Percentiles rank a stretch among this genome's conserved stretches.
Evolutionary conservation across 768 basidiomycete species (phyloP).

Genomic region (Auricularia cornea): DNA sequence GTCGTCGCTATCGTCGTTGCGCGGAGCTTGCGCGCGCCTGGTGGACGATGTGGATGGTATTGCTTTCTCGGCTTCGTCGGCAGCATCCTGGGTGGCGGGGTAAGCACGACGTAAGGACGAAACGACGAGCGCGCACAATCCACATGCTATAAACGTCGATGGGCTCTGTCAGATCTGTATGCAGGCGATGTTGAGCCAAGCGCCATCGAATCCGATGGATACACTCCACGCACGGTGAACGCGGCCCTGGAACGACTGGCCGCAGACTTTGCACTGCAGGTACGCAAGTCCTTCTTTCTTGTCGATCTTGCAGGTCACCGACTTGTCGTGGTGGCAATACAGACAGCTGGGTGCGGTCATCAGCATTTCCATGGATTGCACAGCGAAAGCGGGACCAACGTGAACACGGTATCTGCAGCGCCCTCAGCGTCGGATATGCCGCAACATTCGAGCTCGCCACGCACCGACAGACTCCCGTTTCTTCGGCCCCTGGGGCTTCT

Average conservation of each 20-base stretch:
- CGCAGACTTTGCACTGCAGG: constrained; percentile 75
- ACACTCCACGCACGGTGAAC: constrained; percentile 60
- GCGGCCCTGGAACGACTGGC: constrained; percentile 82
- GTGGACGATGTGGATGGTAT: not conserved
- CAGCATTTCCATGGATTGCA: too few relatives aligned
- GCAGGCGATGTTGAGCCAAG: constrained; percentile 11
- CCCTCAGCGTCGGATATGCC: not conserved
- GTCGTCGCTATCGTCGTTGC: not conserved
- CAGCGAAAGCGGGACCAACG: constrained; percentile 3
- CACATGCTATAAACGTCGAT: constrained; percentile 88
- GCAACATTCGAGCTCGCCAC: constrained; percentile 13
- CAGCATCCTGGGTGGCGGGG: constrained; percentile 41
- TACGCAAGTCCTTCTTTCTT: constrained; percentile 78
- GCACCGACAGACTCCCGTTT: constrained; percentile 67
- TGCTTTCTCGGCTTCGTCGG: constrained; percentile 63
- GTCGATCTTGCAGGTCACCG: constrained; percentile 77
- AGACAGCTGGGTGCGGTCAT: constrained; percentile 61
- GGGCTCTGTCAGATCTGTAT: constrained; percentile 72
- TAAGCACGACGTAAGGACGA: not conserved
- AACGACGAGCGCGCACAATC: constrained; percentile 33
- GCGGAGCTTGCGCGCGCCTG: not conserved
- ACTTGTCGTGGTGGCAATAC: constrained; percentile 86
- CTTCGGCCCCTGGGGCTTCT: constrained; percentile 63
- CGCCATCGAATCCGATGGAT: not conserved
- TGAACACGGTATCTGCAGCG: not conserved